These are phyloP conservation scores for Cercospora beticola DNA, from an alignment of 2,329 filamentous ascomycete genomes.

Conservation along the genomic window DNA sequence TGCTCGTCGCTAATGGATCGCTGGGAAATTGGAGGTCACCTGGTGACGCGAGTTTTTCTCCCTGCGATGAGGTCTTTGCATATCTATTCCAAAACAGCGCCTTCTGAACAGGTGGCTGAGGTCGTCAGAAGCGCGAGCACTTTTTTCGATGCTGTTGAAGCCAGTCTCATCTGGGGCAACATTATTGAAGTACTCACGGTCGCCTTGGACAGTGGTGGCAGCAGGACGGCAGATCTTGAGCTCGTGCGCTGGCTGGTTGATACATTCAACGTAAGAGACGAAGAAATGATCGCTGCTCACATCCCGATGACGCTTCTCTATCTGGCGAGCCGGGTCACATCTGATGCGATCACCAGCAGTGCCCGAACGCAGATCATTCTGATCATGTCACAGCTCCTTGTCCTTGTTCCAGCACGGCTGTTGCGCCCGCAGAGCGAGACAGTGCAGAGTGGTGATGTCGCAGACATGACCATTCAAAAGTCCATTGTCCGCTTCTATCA, in stretches of 20 bases:
- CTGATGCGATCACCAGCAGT: not conserved
- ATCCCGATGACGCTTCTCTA: slow-evolving; percentile 68
- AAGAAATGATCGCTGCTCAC: slow-evolving; percentile 89
- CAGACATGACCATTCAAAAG: slow-evolving; percentile 6
- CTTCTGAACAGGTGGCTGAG: slow-evolving; percentile 74
- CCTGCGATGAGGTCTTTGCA: slow-evolving; percentile 79
- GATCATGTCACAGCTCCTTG: slow-evolving; percentile 18
- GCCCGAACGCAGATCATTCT: slow-evolving; percentile 6
- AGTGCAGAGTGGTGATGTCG: not conserved
- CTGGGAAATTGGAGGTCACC: slow-evolving; percentile 90
- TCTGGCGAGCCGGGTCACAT: slow-evolving; percentile 23
- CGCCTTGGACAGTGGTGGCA: slow-evolving; percentile 11
- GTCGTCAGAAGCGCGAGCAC: slow-evolving; percentile 89
- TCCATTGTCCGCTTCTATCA: slow-evolving; percentile 19
- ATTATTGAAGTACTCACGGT: slow-evolving; percentile 29
- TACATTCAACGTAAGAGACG: slow-evolving; percentile 91
- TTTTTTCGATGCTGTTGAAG: slow-evolving; percentile 97
- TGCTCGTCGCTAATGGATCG: slow-evolving; percentile 96
- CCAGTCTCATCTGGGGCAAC: slow-evolving; percentile 74
- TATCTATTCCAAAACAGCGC: slow-evolving; percentile 65
- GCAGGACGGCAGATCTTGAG: slow-evolving; percentile 55
- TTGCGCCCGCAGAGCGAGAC: slow-evolving; percentile 9
- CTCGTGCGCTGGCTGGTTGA: slow-evolving; percentile 78
- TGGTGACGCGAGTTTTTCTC: slow-evolving; percentile 85
- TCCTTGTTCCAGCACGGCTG: slow-evolving; percentile 18